These are phyloP conservation scores for Cyclotella choctawhatcheeana DNA, from an alignment of 108 stramenopile species.

Conservation along the genomic window DNA sequence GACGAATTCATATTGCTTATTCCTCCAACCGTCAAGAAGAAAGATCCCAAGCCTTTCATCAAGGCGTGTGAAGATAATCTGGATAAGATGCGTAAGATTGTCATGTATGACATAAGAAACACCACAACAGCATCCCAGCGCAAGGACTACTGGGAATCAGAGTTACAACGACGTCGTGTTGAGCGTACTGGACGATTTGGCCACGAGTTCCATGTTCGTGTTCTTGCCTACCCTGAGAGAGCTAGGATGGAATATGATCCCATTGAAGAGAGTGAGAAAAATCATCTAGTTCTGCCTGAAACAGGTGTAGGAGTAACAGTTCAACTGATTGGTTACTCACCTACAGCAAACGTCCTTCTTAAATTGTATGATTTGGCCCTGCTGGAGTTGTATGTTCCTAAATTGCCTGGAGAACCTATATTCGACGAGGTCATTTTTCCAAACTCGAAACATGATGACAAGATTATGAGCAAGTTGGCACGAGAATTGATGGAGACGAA, in stretches of 20 bases:
- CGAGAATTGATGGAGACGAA: background rate
- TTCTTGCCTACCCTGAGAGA: background rate
- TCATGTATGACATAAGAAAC: too few relatives aligned
- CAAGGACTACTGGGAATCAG: background rate
- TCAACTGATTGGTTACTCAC: background rate
- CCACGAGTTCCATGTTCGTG: background rate
- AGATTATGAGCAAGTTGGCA: background rate
- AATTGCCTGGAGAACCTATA: background rate
- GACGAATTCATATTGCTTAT: background rate
- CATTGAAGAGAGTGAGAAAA: background rate
- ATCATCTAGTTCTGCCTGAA: background rate
- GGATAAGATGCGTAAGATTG: too few relatives aligned
- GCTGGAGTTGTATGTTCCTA: background rate
- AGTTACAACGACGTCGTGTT: background rate
- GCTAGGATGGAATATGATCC: background rate
- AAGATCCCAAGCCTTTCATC: too few relatives aligned
- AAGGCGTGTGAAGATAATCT: too few relatives aligned
- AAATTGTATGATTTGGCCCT: background rate
- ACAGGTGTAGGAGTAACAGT: background rate
- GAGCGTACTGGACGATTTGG: background rate
- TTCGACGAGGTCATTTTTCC: background rate
- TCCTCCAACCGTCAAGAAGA: too few relatives aligned
- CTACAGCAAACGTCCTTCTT: background rate
- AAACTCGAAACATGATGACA: background rate
- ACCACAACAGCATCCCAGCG: background rate